Base-by-base conservation (phyloP, 345 rosid genomes). In the Ricinus communis region DNA sequence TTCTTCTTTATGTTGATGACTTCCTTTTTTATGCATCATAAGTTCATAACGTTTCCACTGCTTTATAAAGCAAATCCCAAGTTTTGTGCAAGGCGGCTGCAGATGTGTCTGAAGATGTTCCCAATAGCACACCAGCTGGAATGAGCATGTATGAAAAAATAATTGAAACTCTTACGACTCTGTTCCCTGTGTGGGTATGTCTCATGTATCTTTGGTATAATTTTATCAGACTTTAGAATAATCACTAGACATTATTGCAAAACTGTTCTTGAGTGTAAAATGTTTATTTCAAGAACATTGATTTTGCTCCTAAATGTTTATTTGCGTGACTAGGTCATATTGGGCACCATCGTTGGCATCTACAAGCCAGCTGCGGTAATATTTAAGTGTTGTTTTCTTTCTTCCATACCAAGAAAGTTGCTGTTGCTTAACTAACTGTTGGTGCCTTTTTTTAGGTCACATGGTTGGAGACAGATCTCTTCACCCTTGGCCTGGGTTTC, bases 151-250 rank as follows among this genome's bases (percentile, higher is more conserved):
- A 94, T 41, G 93, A 94, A 90, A 84, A 68, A 77, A 87, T 81
- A 62, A 87, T 94, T 68, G 97, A 94, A 74, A 91, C 87, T 68
- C 82, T 94, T 79, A 90, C 96, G 0, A 91, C 97, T 36, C 95
- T 94, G 68, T 94, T 94, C 65, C 96, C 98, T 56, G 79, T 91
- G 61, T 94, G 95, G 96, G 98, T 94, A 85, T 47, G 85, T 73
- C 13, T 46, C 11, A 5, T 6, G 27, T 24, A 15, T 63, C 12
- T 21, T 43, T 8, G 1, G 22, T 58, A 72, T 45, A 52, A 45
- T 46, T 68, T 60, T 52, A 40, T 59, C 60, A 30, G 59, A 46
- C 1, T 54, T 65, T 28, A 36, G 0, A 12, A 28, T 1, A 40
- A 47, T 52, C 12, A 19, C 21, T 55, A 7, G 13, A 19, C 58